These are phyloP conservation scores for Besnoitia besnoiti DNA, from an alignment of 169 alveolate species.

Conservation along the genomic window DNA sequence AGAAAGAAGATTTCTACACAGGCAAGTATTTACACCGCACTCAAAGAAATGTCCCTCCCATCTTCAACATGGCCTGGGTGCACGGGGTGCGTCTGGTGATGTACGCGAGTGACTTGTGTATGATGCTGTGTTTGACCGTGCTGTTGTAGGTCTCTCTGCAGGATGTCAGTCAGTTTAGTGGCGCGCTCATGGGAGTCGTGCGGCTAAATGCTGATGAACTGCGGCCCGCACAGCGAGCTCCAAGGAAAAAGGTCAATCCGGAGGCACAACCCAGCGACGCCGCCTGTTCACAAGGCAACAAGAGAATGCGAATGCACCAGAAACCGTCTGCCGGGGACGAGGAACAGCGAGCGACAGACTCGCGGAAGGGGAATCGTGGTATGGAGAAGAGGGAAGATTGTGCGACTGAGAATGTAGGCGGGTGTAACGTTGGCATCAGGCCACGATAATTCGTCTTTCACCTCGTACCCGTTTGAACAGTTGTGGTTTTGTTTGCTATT, in stretches of 20 bases:
- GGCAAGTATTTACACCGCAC: no score
- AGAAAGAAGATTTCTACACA: conserved; percentile 8
- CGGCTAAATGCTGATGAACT: conserved; percentile 32
- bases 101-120: no score
- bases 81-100: no score
- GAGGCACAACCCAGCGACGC: not conserved
- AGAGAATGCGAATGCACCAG: not conserved
- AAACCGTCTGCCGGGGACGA: not conserved
- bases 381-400: not conserved
- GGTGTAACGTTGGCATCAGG: not conserved
- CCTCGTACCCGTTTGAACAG: no score
- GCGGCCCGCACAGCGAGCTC: not conserved
- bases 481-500: no score
- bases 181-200: conserved; percentile 27
- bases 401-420: not conserved
- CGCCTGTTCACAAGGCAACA: not conserved
- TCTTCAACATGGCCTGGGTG: no score
- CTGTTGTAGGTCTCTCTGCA: not conserved
- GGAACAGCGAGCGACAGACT: not conserved
- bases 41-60: no score
- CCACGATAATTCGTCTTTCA: no score
- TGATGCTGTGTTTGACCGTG: not conserved
- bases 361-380: not conserved
- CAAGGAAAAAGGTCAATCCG: not conserved
- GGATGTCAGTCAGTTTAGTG: not conserved